Evolutionary conservation across 345 rosid genomes (phyloP), one percentile per base, ranked within the genome.

Genomic region (Citrus cavaleriei): DNA sequence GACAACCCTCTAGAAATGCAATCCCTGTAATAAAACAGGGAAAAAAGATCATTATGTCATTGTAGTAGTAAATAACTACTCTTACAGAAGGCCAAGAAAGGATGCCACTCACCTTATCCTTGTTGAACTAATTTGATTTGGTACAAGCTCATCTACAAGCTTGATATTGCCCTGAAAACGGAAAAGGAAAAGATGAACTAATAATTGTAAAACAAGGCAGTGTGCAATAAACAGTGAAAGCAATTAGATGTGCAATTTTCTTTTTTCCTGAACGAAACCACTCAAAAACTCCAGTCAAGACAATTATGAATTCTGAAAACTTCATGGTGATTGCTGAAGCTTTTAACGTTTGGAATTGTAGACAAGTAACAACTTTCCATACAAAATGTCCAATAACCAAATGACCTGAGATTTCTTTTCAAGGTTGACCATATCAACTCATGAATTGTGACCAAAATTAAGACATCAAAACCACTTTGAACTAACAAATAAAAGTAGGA

Each of bases 91-190:
- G 49, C 40, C 16, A 1, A 34, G n/a, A 63, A 49, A 24, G 34
- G 55, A 9, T 13, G 13, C 76, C 12, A 60, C 59, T 34, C 68
- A 92, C 98, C 98, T 93, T 72, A 93, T 76, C 87, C 91, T 86
- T 35, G 95, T 88, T 60, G 98, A 96, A 84, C 99, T 96, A 54
- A 96, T 91, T 84, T 84, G 88, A 85, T 96, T 96, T 40, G 95
- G 93, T 14, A 92, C 91, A 21, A 84, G 69, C 65, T 96, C 94
- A 66, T 91, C 83, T 49, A 91, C 92, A 19, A 88, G 78, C 80
- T 63, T 89, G 69, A 96, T 86, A 80, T 96, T 89, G 49, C 28
- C 87, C 99, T 93, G 80, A 83, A 46, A 46, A 46, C 5, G 18
- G 14, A 4, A 46, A 80, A 77, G 60, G 72, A 58, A 73, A 68